These are phyloP conservation scores for Picea abies DNA, from an alignment of 83 land plant genomes.

Conservation along the genomic window DNA sequence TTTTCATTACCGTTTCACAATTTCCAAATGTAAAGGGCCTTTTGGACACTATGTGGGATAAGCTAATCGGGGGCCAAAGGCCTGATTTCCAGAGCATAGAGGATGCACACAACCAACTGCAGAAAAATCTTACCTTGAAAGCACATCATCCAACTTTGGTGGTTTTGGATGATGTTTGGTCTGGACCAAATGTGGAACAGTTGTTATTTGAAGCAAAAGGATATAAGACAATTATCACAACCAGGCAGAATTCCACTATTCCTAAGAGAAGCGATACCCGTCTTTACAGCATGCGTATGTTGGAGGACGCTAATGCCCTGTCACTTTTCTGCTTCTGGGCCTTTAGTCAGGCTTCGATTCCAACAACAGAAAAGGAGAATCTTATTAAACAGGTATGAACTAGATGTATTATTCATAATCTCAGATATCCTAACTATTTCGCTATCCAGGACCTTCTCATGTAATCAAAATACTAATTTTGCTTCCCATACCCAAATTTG, in stretches of 20 bases:
- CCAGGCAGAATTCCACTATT: not conserved
- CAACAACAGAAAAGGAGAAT: not conserved
- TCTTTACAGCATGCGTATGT: not conserved
- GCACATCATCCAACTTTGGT: not conserved
- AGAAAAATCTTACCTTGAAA: not conserved
- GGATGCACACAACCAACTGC: constrained; percentile 8
- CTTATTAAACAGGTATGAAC: not conserved
- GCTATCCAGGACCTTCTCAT: too few relatives aligned
- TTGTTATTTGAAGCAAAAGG: too few relatives aligned
- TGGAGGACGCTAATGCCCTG: not conserved
- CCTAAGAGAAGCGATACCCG: not conserved
- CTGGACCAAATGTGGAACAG: too few relatives aligned
- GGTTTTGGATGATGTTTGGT: too few relatives aligned
- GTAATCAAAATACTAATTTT: too few relatives aligned
- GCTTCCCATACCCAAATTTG: too few relatives aligned
- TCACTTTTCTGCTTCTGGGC: constrained; percentile 21
- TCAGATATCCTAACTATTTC: too few relatives aligned
- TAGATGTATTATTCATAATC: too few relatives aligned
- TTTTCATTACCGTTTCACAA: constrained; percentile 4
- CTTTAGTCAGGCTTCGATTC: too few relatives aligned
- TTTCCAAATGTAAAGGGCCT: constrained; percentile 7
- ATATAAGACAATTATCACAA: constrained; percentile 9
- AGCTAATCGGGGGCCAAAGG: not conserved
- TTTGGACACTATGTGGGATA: constrained; percentile 14
- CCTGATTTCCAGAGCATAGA: constrained; percentile 16